Percentiles rank a stretch among this genome's conserved stretches.
These are phyloP conservation scores for Trametes cinnabarina DNA, from an alignment of 768 basidiomycete genomes.

Conservation along the genomic window DNA sequence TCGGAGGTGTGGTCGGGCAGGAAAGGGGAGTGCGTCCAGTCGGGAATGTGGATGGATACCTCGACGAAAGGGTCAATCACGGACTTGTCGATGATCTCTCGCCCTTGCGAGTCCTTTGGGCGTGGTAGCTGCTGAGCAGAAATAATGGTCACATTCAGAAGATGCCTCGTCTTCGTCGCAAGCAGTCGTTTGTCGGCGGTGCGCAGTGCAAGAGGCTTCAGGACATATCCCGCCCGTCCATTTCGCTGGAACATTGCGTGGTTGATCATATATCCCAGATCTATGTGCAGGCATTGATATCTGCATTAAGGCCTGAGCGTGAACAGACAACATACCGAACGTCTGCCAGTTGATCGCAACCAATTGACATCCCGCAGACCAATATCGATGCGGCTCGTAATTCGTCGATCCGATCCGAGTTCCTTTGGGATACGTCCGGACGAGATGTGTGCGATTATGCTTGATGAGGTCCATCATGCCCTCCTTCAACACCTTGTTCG, in stretches of 20 bases:
- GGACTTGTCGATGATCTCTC: conserved; percentile 58
- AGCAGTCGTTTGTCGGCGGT: conserved; percentile 60
- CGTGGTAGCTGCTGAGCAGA: conserved; percentile 90
- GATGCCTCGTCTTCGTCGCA: conserved; percentile 51
- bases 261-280: conserved; percentile 89
- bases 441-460: conserved; percentile 81
- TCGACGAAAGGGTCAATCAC: conserved; percentile 77
- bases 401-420: conserved; percentile 80
- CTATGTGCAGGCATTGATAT: conserved; percentile 45
- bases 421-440: conserved; percentile 85
- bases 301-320: neutral
- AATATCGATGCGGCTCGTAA: conserved; percentile 84
- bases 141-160: conserved; percentile 70
- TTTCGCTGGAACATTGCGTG: conserved; percentile 94
- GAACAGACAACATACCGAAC: conserved; percentile 67
- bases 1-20: conserved; percentile 1
- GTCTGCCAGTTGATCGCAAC: conserved; percentile 99
- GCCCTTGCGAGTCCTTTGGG: conserved; percentile 58
- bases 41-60: conserved; percentile 72
- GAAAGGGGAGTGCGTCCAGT: conserved; percentile 47
- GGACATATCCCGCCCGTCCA: conserved; percentile 83
- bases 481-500: conserved; percentile 71
- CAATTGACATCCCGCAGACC: conserved; percentile 85
- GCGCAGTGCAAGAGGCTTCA: conserved; percentile 81
- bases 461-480: conserved; percentile 73